Base-by-base conservation (phyloP, 2,329 filamentous ascomycete genomes). In the Sporothrix brunneoviolacea region DNA sequence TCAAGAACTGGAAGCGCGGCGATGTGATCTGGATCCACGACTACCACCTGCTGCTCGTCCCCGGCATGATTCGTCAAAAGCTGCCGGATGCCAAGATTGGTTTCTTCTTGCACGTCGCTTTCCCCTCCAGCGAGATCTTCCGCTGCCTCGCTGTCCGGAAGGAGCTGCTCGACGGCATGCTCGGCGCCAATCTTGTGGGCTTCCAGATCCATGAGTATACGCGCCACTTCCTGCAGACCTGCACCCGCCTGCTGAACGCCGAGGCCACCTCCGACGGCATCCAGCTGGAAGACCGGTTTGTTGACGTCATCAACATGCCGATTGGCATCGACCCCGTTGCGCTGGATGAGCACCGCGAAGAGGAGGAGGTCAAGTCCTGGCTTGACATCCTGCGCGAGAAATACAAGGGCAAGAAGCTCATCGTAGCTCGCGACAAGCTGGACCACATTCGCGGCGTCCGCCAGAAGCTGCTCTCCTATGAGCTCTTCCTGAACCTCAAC, bases 11-110 rank as follows among this genome's bases (percentile, higher is more conserved):
- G 84, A 96, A 95, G 73, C 83, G 86, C 24, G 90, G 89, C 37
- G 93, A 97, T 64, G 82, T 87, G 41, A 86, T 97, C 61, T 97
- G 91, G 91, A 75, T 97, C 39, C 90, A 97, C 64, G 91, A 97
- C 66, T 97, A 97, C 64, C 91, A 97, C 65, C 75, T 97, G 42
- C 76, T 96, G 4, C 76, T 97, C 6, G 88, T 97, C 1, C 91
- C 91, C 3, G 78, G 75, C 41, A 94, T 97, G 88, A 75, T 97
- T 40, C 86, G 91, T 24, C 84, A 94, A 69, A 87, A 91, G 72
- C 75, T 93, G 9, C 91, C 91, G 0, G 89, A 96, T 57, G 91
- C 91, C 15, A 87, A 95, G 70, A 96, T 97, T 60, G 91, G 91
- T 10, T 93, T 97, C 72, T 97, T 96, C 70, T 72, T 97, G 15